phyloP scores from a whole-genome alignment of 495 filamentous ascomycete genomes.

The Tuber borchii region DNA sequence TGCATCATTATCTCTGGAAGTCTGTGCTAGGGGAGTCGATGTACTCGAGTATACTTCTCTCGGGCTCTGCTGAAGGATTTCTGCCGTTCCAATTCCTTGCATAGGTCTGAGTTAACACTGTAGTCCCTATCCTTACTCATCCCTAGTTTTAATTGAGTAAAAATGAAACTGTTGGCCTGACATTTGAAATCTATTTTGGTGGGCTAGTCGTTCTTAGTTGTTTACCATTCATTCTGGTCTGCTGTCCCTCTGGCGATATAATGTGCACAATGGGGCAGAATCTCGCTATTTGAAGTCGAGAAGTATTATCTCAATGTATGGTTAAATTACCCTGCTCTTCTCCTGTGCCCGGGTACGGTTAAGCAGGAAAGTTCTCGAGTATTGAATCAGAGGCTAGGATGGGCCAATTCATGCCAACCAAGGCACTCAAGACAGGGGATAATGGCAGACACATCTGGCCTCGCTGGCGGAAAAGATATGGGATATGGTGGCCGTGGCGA shows the following conservation, averaged over 20 bases:
- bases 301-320: not conserved
- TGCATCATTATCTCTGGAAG: not conserved
- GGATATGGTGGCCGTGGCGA: not conserved
- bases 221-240: not conserved
- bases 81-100: too few relatives aligned
- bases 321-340: not conserved
- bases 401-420: not conserved
- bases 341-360: not conserved
- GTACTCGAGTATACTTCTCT: not conserved
- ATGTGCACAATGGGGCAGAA: not conserved
- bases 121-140: too few relatives aligned
- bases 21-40: not conserved
- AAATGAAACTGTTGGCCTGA: not conserved
- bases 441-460: not conserved
- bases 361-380: not conserved
- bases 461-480: not conserved
- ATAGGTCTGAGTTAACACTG: too few relatives aligned
- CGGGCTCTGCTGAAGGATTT: not conserved
- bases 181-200: not conserved
- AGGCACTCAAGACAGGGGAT: not conserved
- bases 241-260: not conserved
- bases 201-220: not conserved
- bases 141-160: too few relatives aligned
- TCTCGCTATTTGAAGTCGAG: not conserved
- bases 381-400: not conserved